These are phyloP conservation scores for Ehretia macrophylla DNA, from an alignment of 257 asterid genomes.

Conservation along the genomic window DNA sequence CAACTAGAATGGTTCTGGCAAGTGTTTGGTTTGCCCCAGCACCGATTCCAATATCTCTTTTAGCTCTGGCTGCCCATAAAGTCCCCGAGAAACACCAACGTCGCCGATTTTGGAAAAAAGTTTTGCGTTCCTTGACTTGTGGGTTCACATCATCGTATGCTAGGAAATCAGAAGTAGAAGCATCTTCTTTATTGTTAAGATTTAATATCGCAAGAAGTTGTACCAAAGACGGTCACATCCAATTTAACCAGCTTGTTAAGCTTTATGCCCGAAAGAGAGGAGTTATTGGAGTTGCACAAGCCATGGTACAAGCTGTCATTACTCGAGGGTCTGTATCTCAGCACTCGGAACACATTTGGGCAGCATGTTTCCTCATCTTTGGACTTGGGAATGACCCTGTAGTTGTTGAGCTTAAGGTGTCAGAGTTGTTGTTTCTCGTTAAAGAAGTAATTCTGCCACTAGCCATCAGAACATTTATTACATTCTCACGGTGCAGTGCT, in stretches of 20 bases:
- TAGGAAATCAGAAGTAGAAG: slow-evolving; percentile 62
- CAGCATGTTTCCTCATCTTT: slow-evolving; percentile 64
- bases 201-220: slow-evolving; percentile 58
- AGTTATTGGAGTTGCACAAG: slow-evolving; percentile 49
- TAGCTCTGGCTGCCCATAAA: slow-evolving; percentile 73
- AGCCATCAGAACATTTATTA: slow-evolving; percentile 54
- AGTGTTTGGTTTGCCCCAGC: slow-evolving; percentile 93
- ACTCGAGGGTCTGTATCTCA: slow-evolving; percentile 35
- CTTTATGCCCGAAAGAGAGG: slow-evolving; percentile 62
- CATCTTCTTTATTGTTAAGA: slow-evolving; percentile 53
- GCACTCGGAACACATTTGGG: slow-evolving; percentile 77
- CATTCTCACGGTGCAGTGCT: slow-evolving; percentile 64
- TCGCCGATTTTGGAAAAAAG: slow-evolving; percentile 49
- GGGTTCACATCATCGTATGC: slow-evolving; percentile 64
- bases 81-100: slow-evolving; percentile 73
- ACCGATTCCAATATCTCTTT: slow-evolving; percentile 50
- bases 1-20: slow-evolving; percentile 88
- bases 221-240: slow-evolving; percentile 51
- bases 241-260: slow-evolving; percentile 44
- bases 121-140: slow-evolving; percentile 60
- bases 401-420: slow-evolving; percentile 56
- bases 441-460: slow-evolving; percentile 69
- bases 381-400: slow-evolving; percentile 69
- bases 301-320: slow-evolving; percentile 62
- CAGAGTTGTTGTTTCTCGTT: slow-evolving; percentile 52